Percentiles rank a stretch among this genome's conserved stretches.
Conservation (phyloP, 2,329 filamentous ascomycete genomes). For the Saccharata proteae region DNA sequence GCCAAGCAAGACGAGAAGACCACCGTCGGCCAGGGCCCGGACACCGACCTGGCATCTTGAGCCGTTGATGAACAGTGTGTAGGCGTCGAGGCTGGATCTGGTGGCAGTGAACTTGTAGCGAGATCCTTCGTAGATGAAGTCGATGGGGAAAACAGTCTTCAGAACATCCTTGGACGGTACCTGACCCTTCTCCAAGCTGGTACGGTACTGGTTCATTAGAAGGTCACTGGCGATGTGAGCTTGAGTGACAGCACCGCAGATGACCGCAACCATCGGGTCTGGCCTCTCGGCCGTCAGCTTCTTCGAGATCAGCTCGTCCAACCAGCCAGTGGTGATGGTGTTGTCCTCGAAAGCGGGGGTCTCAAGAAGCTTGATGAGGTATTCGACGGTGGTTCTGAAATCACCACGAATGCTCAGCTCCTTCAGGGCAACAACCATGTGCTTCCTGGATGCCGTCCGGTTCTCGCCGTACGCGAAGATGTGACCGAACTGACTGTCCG, state of each 20-base stretch:
- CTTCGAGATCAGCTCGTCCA: slow-evolving; percentile 97
- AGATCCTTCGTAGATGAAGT: slow-evolving; percentile 96
- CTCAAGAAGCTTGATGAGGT: slow-evolving; percentile 96
- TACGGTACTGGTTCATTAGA: slow-evolving; percentile 76
- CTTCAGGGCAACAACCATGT: slow-evolving; percentile 98
- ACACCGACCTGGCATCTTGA: slow-evolving; percentile 93
- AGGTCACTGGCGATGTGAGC: slow-evolving; percentile 88
- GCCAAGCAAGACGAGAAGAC: slow-evolving; percentile 77
- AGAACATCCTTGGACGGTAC: slow-evolving; percentile 93
- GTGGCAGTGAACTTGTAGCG: slow-evolving; percentile 98
- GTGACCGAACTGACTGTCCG: slow-evolving; percentile 96
- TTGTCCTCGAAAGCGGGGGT: slow-evolving; percentile 98
- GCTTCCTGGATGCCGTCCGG: slow-evolving; percentile 87
- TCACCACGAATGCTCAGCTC: slow-evolving; percentile 99
- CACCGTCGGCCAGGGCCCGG: slow-evolving; percentile 83
- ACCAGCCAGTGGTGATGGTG: slow-evolving; percentile 97
- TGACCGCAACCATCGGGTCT: slow-evolving; percentile 83
- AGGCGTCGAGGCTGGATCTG: slow-evolving; percentile 81
- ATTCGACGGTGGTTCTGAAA: slow-evolving; percentile 96
- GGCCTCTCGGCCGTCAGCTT: slow-evolving; percentile 93
- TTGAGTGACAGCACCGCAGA: slow-evolving; percentile 90
- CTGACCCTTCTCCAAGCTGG: slow-evolving; percentile 89
- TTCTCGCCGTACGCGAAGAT: slow-evolving; percentile 99
- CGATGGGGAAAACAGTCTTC: slow-evolving; percentile 93
- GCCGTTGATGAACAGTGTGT: slow-evolving; percentile 97